phyloP scores from a whole-genome alignment of 2,329 filamentous ascomycete species.

The Botrytis squamosa region DNA sequence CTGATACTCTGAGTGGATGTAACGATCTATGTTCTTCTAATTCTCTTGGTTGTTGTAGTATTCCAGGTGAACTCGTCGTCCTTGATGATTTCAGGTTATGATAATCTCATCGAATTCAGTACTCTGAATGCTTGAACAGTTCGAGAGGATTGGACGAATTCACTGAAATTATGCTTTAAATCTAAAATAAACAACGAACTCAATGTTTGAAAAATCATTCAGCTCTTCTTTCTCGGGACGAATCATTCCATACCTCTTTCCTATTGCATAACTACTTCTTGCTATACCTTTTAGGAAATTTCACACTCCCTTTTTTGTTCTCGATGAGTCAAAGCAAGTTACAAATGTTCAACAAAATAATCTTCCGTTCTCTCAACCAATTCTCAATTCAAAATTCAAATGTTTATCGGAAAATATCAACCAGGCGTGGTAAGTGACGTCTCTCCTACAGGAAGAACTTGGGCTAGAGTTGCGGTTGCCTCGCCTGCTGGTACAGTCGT shows the following conservation, averaged over 20 bases:
- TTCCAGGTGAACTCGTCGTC: neutral
- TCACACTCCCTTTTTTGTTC: neutral
- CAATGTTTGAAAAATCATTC: neutral
- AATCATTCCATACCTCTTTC: neutral
- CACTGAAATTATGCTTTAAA: neutral
- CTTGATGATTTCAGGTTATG: too few species aligned
- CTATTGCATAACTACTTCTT: neutral
- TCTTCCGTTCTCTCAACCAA: neutral
- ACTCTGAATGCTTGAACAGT: neutral
- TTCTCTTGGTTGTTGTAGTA: neutral
- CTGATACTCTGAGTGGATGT: neutral
- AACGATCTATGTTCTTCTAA: neutral
- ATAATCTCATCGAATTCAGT: neutral
- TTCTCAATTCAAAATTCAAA: neutral
- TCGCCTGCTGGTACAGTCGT: neutral
- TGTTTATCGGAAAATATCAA: neutral
- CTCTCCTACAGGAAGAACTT: neutral
- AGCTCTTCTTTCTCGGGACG: neutral
- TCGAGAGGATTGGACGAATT: too few species aligned
- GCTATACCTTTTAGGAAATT: neutral
- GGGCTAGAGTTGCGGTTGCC: neutral
- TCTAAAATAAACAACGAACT: neutral
- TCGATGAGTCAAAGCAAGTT: neutral
- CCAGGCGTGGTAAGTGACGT: neutral
- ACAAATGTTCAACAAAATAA: neutral